Evolutionary conservation across 768 basidiomycete species (phyloP).

Genomic region (Termitomyces eurrhizus): DNA sequence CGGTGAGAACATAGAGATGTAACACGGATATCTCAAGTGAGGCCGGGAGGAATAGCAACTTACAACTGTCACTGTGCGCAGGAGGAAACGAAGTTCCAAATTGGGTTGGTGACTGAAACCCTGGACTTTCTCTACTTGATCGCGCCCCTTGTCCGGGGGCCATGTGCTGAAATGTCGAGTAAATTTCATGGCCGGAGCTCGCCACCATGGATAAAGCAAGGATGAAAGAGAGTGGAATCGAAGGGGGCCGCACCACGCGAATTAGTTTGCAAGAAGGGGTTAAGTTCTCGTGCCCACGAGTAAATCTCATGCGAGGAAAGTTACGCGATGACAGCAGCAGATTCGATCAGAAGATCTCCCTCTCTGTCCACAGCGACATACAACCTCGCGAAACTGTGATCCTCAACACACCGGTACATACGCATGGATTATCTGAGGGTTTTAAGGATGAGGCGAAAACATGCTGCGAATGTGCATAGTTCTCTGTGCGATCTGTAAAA

Average conservation of each 20-base stretch:
- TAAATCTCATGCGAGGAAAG: constrained; percentile 26
- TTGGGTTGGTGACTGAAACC: constrained; percentile 62
- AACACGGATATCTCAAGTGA: constrained; percentile 28
- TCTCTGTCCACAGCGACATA: constrained; percentile 6
- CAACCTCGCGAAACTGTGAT: not conserved
- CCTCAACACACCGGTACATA: not conserved
- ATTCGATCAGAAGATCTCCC: constrained; percentile 35
- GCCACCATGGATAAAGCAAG: constrained; percentile 47
- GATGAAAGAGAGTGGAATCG: constrained; percentile 22
- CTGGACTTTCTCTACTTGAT: constrained; percentile 75
- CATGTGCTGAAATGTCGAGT: constrained; percentile 51
- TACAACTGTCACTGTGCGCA: constrained; percentile 49
- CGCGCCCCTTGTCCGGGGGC: constrained; percentile 62
- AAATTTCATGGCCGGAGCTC: constrained; percentile 50
- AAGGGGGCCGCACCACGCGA: constrained; percentile 36
- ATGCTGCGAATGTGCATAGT: too few species aligned
- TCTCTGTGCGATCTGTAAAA: too few species aligned
- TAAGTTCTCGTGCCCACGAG: constrained; percentile 41
- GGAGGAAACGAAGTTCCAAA: constrained; percentile 48
- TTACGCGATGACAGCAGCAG: constrained; percentile 29
- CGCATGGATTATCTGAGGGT: not conserved
- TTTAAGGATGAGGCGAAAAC: not conserved
- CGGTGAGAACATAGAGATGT: constrained; percentile 27
- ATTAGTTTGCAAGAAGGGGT: constrained; percentile 33
- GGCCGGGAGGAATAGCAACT: constrained; percentile 48